Evolutionary conservation across 1,284 basidiomycete species (phyloP), one percentile per base, ranked within the genome.

Genomic region (Ustilago bromivora): DNA sequence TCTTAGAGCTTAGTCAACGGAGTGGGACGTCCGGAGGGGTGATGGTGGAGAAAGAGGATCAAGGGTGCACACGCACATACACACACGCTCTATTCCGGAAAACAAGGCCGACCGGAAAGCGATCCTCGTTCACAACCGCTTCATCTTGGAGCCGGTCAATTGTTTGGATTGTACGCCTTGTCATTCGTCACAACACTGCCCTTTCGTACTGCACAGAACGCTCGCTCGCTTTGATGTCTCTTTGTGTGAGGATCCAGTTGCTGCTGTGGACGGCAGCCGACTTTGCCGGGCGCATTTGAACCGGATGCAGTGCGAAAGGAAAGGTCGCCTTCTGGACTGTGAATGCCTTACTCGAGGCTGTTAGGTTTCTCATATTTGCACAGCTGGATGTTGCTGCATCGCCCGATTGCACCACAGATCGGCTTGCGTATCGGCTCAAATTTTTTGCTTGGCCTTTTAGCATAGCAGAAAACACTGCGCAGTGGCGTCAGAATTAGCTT

Each of bases 11-110:
- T 28, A 3, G 23, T 28, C 23, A 28, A 28, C 3, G 23, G 23
- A 3, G 28, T 41, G 19, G 47, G 65, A 56, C 65, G 23, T 28
- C 23, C 23, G 40, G 54, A 61, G 58, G 53, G 65, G 38, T 36
- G 28, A 43, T 15, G n/a, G 43, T 46, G 28, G 35, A 9, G 31
- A 34, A 49, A 35, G 31, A 57, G 9, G 40, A 57, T 19, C 23
- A 60, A 13, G 31, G 57, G 35, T 61, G 54, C 65, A 54, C 59
- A 43, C 19, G n/a, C n/a, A 19, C 59, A 67, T 40, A 34, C 49
- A 28, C 49, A 51, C 23, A 28, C 5, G 15, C n/a, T 51, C 49
- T 51, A 11, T 51, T 51, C 28, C 49, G 49, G 49, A 51, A 31
- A 51, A 5, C 28, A 51, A 28, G 23, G 11, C 10, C 28, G 28